phyloP scores from a whole-genome alignment of 1,284 basidiomycete species.

The Pascua sp. region DNA sequence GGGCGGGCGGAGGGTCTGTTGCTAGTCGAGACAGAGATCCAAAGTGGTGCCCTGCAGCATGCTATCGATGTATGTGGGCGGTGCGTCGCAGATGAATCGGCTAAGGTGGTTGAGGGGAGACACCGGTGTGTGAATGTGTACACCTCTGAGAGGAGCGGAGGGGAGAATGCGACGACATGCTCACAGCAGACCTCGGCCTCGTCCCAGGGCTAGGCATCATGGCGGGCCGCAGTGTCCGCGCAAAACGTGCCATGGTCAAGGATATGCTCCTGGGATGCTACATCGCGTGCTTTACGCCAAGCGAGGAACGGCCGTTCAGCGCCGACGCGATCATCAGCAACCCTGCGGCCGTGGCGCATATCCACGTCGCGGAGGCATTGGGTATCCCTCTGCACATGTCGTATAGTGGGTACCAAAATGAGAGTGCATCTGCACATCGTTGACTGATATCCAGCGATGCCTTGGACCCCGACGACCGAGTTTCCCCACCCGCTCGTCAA shows the following conservation, averaged over 20 bases:
- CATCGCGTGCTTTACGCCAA: constrained; percentile 56
- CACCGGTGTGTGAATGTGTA: no score
- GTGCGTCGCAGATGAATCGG: no score
- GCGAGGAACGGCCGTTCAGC: constrained; percentile 53
- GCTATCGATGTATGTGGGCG: no score
- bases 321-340: constrained; percentile 65
- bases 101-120: no score
- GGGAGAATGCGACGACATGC: no score
- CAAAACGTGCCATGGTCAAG: constrained; percentile 42
- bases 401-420: constrained; percentile 4
- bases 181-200: constrained; percentile 39
- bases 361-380: constrained; percentile 63
- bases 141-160: no score
- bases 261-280: constrained; percentile 61
- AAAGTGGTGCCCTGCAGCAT: no score
- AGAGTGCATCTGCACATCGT: constrained; percentile 5
- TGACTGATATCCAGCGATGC: constrained; percentile 56
- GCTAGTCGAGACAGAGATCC: no score
- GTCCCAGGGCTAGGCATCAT: constrained; percentile 36
- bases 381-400: constrained; percentile 60
- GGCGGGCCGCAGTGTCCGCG: constrained; percentile 35
- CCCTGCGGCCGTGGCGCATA: constrained; percentile 62
- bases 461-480: constrained; percentile 61
- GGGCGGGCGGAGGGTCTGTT: no score
- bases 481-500: constrained; percentile 66